Evolutionary conservation across 352 stramenopile genomes (phyloP), one percentile per base, ranked within the genome.

Genomic region (Pythium rhizo-oryzae): DNA sequence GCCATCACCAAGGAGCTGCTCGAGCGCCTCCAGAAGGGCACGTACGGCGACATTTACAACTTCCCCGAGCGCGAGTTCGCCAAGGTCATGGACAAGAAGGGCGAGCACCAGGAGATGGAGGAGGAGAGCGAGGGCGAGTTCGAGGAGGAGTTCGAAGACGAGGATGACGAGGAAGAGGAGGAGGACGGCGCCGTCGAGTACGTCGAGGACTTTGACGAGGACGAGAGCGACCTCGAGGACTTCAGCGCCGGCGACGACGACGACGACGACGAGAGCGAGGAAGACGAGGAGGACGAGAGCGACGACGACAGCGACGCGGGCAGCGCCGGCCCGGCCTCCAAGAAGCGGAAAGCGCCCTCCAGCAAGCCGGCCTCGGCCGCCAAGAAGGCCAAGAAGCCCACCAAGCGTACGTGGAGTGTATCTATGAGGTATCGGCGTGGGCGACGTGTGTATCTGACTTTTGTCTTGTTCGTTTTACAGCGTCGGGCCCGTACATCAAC

Each of bases 21-120:
- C 28, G 95, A 99, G 77, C 90, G 97, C 44, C 80, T 99, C 65
- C 80, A 99, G 68, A 97, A 98, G 74, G 97, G 97, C 71, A 99
- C 96, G 8, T 99, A 99, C 83, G 97, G 97, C 62, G 97, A 99
- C 85, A 99, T 99, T 82, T 99, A 99, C 87, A 99, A 99, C 81
- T 99, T 99, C 82, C 96, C 97, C 50, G 91, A 98, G 80, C 86
- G 79, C 70, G 80, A 96, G 70, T 97, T 97, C 74, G 84, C 90
- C 62, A 94, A 95, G 46, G 85, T 96, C 56, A 71, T 96, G 35
- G 85, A 92, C 49, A 78, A 86, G 72, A 82, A 88, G 57, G 83
- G 85, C 63, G 84, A 92, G 65, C 92, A 88, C 74, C 85, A 98
- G 64, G 93, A 97, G 25, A 95, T 97, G 62, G 91, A 98, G 55